Percentiles rank a stretch among this genome's conserved stretches.
Evolutionary conservation across 2,329 filamentous ascomycete species (phyloP).

Genomic region (Epichloe coenophiala): DNA sequence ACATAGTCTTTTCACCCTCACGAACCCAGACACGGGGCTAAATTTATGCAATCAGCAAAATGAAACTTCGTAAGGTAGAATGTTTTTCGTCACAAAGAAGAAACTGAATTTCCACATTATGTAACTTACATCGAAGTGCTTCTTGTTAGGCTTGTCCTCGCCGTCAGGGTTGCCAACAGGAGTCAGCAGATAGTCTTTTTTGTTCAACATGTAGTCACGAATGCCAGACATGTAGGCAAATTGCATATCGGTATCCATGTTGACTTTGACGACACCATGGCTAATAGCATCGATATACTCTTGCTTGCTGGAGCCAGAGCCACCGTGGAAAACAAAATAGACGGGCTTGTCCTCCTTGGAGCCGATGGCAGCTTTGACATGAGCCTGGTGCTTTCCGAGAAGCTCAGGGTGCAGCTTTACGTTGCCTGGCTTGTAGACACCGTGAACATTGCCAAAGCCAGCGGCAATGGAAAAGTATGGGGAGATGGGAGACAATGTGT

Average conservation of each 20-base stretch:
- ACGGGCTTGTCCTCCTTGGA: conserved; percentile 75
- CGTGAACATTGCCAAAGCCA: conserved; percentile 97
- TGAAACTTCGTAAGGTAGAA: not conserved
- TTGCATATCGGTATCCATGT: conserved; percentile 96
- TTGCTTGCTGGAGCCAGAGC: conserved; percentile 78
- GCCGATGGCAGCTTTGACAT: conserved; percentile 68
- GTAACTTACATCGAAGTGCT: conserved; percentile 51
- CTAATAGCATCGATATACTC: conserved; percentile 83
- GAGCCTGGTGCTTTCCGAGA: conserved; percentile 89
- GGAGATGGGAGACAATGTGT: conserved; percentile 71
- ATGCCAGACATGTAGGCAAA: conserved; percentile 86
- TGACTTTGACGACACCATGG: conserved; percentile 98
- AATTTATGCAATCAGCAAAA: not conserved
- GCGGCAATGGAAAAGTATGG: conserved; percentile 97
- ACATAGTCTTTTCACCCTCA: conserved; percentile 96
- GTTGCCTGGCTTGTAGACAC: conserved; percentile 97
- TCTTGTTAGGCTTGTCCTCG: conserved; percentile 98
- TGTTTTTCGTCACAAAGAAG: no score
- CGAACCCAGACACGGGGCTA: conserved; percentile 88
- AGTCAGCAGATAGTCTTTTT: conserved; percentile 84
- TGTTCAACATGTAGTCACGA: conserved; percentile 85
- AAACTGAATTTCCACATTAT: no score
- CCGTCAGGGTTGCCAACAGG: conserved; percentile 93
- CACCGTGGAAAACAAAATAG: conserved; percentile 99
- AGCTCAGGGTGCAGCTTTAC: conserved; percentile 94